Base-by-base conservation (phyloP, 176 grass and related monocot species). In the Aegilops speltoides region DNA sequence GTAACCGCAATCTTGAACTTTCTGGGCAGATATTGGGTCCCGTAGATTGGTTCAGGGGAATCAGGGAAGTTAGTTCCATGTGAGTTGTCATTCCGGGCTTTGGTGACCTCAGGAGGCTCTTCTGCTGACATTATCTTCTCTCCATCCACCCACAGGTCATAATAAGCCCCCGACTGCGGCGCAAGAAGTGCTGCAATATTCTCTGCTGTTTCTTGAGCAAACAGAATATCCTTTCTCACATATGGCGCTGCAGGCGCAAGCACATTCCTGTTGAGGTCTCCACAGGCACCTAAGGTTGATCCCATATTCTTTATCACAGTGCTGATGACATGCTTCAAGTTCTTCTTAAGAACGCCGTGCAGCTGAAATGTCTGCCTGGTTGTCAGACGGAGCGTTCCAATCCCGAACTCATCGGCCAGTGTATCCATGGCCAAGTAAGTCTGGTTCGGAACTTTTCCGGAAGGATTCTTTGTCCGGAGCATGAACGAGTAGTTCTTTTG, bases 1-100 rank as follows among this genome's bases (percentile, higher is more conserved):
- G 97, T 94, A 17, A 99, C 97, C 7, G 94, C 97, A 75, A 99
- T 31, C 90, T 99, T 99, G 85, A 99, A 99, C 87, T 99, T 99
- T 56, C 97, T 92, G 20, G 97, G 97, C n/a, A 99, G 79, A 88
- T 84, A 99, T 46, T 99, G 94, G n/a, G 92, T 97, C 61, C 97
- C 94, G 17, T 97, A 99, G 41, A 97, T 99, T 11, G 97, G 97
- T 72, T 99, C 97, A 22, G 92, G 97, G 17, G 94, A 99, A 82
- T 91, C 97, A 79, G 87, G 85, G 71, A 97, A 96, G 69, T 96
- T 99, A 52, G 97, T 99, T 73, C 90, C 94, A 83, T 91, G 46
- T 5, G 97, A 91, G 81, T 99, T 97, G 76, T 99, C 97, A 88
- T 97, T 94, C 62, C 94, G 90, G 54, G 94, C 94, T 83, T 91